These are phyloP conservation scores for Blepharisma undulans DNA, from an alignment of 169 alveolate species.

Conservation along the genomic window DNA sequence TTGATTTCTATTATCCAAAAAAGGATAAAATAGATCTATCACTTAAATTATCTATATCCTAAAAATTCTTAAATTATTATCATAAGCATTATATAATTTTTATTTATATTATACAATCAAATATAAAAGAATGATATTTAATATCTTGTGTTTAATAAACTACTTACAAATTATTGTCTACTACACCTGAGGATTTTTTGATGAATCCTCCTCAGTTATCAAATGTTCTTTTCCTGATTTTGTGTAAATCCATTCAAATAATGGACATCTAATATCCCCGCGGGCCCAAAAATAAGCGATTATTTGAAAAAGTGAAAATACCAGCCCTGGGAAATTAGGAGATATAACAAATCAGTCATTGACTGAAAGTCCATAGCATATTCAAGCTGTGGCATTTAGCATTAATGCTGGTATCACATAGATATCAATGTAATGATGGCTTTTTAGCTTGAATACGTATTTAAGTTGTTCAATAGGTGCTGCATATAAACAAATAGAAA, in stretches of 20 bases:
- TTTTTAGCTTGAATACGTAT: not conserved
- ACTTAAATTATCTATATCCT: too few relatives aligned
- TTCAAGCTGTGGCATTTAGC: not conserved
- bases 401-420: not conserved
- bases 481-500: not conserved
- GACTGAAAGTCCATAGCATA: not conserved
- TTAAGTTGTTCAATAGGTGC: conserved; percentile 7
- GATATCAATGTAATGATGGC: not conserved
- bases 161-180: too few relatives aligned
- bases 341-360: not conserved
- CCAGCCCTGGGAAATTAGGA: not conserved
- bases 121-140: too few relatives aligned
- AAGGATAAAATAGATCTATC: too few relatives aligned
- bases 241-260: not conserved
- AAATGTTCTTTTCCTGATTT: not conserved
- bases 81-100: too few relatives aligned
- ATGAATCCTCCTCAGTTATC: too few relatives aligned
- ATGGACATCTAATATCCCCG: not conserved
- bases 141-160: too few relatives aligned
- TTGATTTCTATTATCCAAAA: too few relatives aligned
- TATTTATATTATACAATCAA: too few relatives aligned
- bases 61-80: too few relatives aligned
- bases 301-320: not conserved
- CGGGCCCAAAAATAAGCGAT: not conserved
- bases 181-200: too few relatives aligned